phyloP scores from a whole-genome alignment of 495 filamentous ascomycete genomes.

The Pseudotulostoma volvatum region DNA sequence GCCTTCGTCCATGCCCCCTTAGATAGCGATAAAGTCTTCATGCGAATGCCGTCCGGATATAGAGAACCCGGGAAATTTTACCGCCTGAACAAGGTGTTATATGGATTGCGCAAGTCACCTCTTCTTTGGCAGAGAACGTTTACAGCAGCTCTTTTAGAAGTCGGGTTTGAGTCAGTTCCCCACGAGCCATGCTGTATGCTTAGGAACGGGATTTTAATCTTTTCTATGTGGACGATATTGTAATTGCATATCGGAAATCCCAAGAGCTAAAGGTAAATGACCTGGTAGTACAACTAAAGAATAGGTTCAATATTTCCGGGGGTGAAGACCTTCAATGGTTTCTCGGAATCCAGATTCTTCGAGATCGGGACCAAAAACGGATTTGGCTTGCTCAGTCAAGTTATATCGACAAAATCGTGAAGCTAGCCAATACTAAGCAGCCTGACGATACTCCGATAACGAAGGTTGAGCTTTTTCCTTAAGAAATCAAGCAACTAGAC shows the following conservation, averaged over 20 bases:
- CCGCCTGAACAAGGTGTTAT: no score
- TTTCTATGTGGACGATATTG: conserved; percentile 14
- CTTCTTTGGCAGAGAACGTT: no score
- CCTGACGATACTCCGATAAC: background rate
- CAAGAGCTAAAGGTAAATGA: background rate
- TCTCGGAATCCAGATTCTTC: background rate
- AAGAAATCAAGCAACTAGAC: conserved; percentile 2
- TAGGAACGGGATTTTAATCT: conserved; percentile 8
- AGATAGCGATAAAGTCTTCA: no score
- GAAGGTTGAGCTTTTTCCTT: conserved; percentile 2
- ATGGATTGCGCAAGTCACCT: no score
- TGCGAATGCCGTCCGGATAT: no score
- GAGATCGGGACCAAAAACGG: background rate
- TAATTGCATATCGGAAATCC: conserved; percentile 3
- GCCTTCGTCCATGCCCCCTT: no score
- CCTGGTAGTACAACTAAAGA: conserved; percentile 4
- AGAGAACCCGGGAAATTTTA: no score
- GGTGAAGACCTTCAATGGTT: background rate
- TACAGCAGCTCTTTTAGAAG: no score
- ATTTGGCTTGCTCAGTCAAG: background rate
- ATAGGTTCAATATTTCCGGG: conserved; percentile 3
- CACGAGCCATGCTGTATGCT: no score
- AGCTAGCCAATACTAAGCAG: conserved; percentile 8
- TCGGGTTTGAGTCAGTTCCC: no score
- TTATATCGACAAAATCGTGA: background rate